Base-by-base conservation (phyloP, 225 moss, liverwort and hornwort species). In the Lunularia cruciata region DNA sequence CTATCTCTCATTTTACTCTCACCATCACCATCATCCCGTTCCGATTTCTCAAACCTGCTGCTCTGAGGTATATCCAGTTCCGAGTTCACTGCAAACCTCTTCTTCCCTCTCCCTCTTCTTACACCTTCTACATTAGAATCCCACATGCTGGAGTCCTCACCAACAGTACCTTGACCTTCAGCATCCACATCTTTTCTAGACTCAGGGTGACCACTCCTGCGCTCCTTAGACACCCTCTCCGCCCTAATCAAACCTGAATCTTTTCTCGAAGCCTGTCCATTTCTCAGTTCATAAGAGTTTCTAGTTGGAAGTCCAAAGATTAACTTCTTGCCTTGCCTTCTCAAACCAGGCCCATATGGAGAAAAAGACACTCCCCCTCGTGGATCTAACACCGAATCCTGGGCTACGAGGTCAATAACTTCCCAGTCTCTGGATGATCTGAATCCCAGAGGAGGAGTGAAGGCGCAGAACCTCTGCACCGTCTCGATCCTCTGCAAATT, bases 41-140 rank as follows among this genome's bases (percentile, higher is more conserved):
- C 74, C 30, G 31, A n/a, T 68, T 65, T 45, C 9, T 14, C 48
- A 58, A 42, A 38, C 59, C 40, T 57, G 42, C 26, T 62, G 49
- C 39, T 65, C 27, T 40, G 49, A 11, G 58, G 47, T 3, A 64
- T 49, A 5, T 38, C 61, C 16, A 33, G 35, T 23, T 56, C 71
- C 48, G 66, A 47, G 26, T 31, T 37, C 0, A 53, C 27, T 33
- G 40, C 52, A 22, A 20, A 47, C 48, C 6, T 58, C 48, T 33
- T 69, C 52, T 26, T 72, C 16, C 37, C 35, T 53, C 63, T 45
- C 7, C 66, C 77, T 36, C 74, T 66, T 3, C 73, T 77, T 54
- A 81, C 46, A 19, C 69, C 73, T 60, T 81, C 81, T 1, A 77
- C 81, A 57, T 81, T 81, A 23, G 74, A 54, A 66, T 81, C 81